phyloP scores from a whole-genome alignment of 129 eudicot genomes.

The Chrysanthemum lavandulifolium region DNA sequence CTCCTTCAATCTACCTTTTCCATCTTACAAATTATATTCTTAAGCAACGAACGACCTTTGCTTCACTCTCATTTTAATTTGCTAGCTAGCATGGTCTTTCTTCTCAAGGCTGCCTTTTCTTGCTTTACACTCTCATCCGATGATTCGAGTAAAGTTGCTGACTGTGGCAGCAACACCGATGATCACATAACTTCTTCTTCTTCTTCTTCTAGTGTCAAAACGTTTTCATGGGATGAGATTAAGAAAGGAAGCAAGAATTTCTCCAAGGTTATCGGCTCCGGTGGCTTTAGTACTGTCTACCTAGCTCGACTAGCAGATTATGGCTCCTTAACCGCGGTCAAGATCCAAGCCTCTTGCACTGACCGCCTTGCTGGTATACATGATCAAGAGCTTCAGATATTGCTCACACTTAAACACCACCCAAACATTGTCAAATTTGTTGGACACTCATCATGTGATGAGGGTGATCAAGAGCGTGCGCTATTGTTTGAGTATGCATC shows the following conservation, averaged over 20 bases:
- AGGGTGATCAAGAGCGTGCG: conserved; percentile 71
- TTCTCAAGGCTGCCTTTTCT: conserved; percentile 23
- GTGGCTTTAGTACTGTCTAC: conserved; percentile 81
- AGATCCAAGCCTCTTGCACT: conserved; percentile 46
- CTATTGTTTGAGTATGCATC: conserved; percentile 64
- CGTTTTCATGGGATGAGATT: conserved; percentile 54
- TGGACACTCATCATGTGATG: conserved; percentile 47
- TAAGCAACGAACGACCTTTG: background rate
- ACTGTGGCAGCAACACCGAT: background rate
- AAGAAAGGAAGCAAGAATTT: conserved; percentile 36
- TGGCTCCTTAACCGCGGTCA: conserved; percentile 52
- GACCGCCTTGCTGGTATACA: conserved; percentile 46
- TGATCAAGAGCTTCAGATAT: conserved; percentile 61
- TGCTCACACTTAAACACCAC: conserved; percentile 49
- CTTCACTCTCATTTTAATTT: background rate
- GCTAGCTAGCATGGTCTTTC: conserved; percentile 12
- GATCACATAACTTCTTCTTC: background rate
- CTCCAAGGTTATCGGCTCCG: conserved; percentile 54
- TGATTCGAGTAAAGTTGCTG: conserved; percentile 20
- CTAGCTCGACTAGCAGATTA: conserved; percentile 40
- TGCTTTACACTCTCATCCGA: conserved; percentile 15
- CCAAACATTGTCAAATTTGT: conserved; percentile 58
- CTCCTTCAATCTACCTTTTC: conserved; percentile 17
- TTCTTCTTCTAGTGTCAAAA: conserved; percentile 3
- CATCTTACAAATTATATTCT: background rate